phyloP scores from a whole-genome alignment of 768 basidiomycete species.

The Psilocybe sp. region DNA sequence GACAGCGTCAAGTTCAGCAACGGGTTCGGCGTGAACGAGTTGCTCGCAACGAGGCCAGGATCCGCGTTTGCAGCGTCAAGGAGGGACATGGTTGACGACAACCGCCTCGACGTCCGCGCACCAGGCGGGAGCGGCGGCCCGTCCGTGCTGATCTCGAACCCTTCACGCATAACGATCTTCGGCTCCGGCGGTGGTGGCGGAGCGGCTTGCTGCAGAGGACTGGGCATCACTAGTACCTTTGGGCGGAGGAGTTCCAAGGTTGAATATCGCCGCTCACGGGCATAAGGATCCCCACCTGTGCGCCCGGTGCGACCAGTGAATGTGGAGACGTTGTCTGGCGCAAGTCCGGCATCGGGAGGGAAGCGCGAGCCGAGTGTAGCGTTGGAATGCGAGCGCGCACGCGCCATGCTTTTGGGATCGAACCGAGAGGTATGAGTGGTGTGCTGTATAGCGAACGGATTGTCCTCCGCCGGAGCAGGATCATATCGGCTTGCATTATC shows the following conservation, averaged over 20 bases:
- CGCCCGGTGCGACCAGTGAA: slow-evolving; percentile 32
- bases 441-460: slow-evolving; percentile 68
- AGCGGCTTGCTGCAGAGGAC: slow-evolving; percentile 63
- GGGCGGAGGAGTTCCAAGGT: slow-evolving; percentile 81
- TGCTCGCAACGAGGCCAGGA: slow-evolving; percentile 41
- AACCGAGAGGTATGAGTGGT: slow-evolving; percentile 70
- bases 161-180: slow-evolving; percentile 39
- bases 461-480: slow-evolving; percentile 43
- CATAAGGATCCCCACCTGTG: slow-evolving; percentile 24
- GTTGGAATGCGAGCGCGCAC: slow-evolving; percentile 59
- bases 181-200: slow-evolving; percentile 31
- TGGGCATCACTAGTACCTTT: slow-evolving; percentile 93
- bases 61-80: slow-evolving; percentile 21
- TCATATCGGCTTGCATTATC: slow-evolving; percentile 47
- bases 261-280: slow-evolving; percentile 60
- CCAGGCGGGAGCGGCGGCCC: slow-evolving; percentile 78
- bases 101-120: slow-evolving; percentile 54
- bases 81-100: slow-evolving; percentile 36
- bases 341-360: slow-evolving; percentile 30
- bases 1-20: slow-evolving; percentile 68
- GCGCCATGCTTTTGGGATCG: slow-evolving; percentile 68
- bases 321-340: slow-evolving; percentile 52
- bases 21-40: slow-evolving; percentile 80
- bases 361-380: slow-evolving; percentile 56
- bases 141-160: slow-evolving; percentile 64